These are phyloP conservation scores for Xanthoconium stramineum DNA, from an alignment of 768 basidiomycete species.

Conservation along the genomic window DNA sequence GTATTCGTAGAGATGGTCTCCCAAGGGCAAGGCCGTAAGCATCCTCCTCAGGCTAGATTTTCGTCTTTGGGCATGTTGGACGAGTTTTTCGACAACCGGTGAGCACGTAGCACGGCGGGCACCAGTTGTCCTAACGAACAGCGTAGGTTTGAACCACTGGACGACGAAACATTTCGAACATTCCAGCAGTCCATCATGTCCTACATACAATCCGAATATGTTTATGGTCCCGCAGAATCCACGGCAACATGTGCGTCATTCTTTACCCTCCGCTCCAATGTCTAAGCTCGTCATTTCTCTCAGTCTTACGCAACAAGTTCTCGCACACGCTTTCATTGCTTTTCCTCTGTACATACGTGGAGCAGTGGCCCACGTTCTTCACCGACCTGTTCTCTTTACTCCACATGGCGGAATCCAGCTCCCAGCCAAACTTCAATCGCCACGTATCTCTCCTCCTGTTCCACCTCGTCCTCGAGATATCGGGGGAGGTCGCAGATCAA, in stretches of 20 bases:
- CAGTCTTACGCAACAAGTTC: slow-evolving; percentile 93
- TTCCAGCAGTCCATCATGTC: slow-evolving; percentile 74
- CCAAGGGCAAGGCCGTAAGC: slow-evolving; percentile 57
- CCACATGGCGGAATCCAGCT: slow-evolving; percentile 53
- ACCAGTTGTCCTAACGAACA: slow-evolving; percentile 5
- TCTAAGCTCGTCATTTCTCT: slow-evolving; percentile 13
- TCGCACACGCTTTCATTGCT: slow-evolving; percentile 86
- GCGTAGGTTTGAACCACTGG: slow-evolving; percentile 60
- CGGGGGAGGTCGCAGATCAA: slow-evolving; percentile 95
- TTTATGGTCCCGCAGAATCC: slow-evolving; percentile 79
- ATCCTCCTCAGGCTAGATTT: slow-evolving; percentile 72
- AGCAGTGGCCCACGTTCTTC: slow-evolving; percentile 87
- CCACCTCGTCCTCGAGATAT: slow-evolving; percentile 90
- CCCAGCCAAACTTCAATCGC: slow-evolving; percentile 65
- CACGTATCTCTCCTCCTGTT: slow-evolving; percentile 88
- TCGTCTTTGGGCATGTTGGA: slow-evolving; percentile 78
- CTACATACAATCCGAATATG: slow-evolving; percentile 88
- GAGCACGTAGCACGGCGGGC: slow-evolving; percentile 31
- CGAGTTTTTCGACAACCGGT: slow-evolving; percentile 82
- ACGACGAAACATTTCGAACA: slow-evolving; percentile 64
- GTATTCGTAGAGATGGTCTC: slow-evolving; percentile 64
- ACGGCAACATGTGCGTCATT: slow-evolving; percentile 70
- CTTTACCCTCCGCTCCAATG: neutral
- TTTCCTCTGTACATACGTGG: slow-evolving; percentile 83
- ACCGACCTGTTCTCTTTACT: slow-evolving; percentile 72